Conservation (phyloP, 2,329 filamentous ascomycete species). For the Colletotrichum graminicola region DNA sequence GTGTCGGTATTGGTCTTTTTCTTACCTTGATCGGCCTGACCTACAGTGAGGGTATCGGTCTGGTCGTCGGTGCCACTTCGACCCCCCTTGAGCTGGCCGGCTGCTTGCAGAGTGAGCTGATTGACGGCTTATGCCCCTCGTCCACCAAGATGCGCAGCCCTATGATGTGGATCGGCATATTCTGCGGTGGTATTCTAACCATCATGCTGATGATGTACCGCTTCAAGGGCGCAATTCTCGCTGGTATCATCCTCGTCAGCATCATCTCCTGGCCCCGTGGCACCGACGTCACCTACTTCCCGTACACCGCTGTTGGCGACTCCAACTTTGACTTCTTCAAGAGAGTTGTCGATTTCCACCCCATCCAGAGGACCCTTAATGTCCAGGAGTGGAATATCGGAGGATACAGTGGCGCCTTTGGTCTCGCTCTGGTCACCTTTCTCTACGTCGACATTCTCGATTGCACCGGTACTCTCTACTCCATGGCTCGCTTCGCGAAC, state of each 20-base stretch:
- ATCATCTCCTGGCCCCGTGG: slow-evolving; percentile 89
- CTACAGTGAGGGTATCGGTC: slow-evolving; percentile 85
- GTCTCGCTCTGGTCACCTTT: slow-evolving; percentile 87
- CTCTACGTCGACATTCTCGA: slow-evolving; percentile 92
- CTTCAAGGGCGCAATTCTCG: slow-evolving; percentile 88
- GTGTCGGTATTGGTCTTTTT: slow-evolving; percentile 88
- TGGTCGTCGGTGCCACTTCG: slow-evolving; percentile 75
- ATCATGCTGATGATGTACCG: slow-evolving; percentile 86
- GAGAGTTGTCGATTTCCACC: slow-evolving; percentile 86
- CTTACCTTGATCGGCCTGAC: slow-evolving; percentile 81
- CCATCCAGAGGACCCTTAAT: slow-evolving; percentile 75
- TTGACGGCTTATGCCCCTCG: slow-evolving; percentile 70
- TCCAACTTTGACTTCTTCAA: slow-evolving; percentile 87
- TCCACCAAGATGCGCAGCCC: slow-evolving; percentile 83
- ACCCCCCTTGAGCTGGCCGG: slow-evolving; percentile 83
- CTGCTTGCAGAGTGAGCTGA: slow-evolving; percentile 58
- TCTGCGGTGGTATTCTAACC: slow-evolving; percentile 85
- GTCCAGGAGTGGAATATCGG: slow-evolving; percentile 81
- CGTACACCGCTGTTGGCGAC: slow-evolving; percentile 76
- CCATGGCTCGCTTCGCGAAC: slow-evolving; percentile 87
- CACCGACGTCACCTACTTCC: slow-evolving; percentile 85
- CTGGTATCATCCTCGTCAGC: slow-evolving; percentile 84
- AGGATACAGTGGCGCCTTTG: slow-evolving; percentile 80
- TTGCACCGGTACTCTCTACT: slow-evolving; percentile 87
- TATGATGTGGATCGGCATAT: slow-evolving; percentile 89